Percentiles rank a stretch among this genome's conserved stretches.
phyloP scores from a whole-genome alignment of 345 rosid genomes.

The Salix caprea region DNA sequence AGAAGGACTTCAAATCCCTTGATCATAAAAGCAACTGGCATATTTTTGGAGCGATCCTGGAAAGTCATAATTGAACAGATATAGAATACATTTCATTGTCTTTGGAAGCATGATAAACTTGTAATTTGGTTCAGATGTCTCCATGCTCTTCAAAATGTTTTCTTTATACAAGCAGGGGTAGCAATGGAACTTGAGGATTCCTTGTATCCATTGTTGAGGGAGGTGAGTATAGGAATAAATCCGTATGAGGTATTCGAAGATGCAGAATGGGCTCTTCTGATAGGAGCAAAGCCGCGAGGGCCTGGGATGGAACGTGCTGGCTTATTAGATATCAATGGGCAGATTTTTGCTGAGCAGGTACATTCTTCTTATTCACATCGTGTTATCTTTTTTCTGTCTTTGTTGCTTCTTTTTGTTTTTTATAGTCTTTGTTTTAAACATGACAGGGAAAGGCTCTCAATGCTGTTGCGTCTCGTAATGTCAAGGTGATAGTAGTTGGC shows the following conservation, averaged over 20 bases:
- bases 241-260: conserved; percentile 87
- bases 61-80: not conserved
- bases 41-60: not conserved
- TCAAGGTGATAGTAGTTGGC: conserved; percentile 93
- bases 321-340: conserved; percentile 84
- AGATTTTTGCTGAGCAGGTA: conserved; percentile 90
- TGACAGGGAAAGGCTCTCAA: conserved; percentile 84
- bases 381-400: not conserved
- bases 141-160: conserved; percentile 6
- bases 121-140: not conserved
- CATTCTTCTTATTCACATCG: not conserved
- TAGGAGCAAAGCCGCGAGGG: conserved; percentile 98
- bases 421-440: conserved; percentile 6
- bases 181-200: conserved; percentile 99
- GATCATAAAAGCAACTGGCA: not conserved
- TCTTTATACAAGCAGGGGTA: conserved; percentile 49
- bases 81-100: too few species aligned
- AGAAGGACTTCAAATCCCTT: not conserved
- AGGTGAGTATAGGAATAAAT: conserved; percentile 77
- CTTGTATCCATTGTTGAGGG: conserved; percentile 85
- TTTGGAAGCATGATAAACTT: not conserved
- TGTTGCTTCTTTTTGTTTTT: not conserved
- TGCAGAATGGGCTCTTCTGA: conserved; percentile 93
- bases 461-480: conserved; percentile 78
- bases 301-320: conserved; percentile 96